Evolutionary conservation across 495 filamentous ascomycete genomes (phyloP).

Genomic region (Tuber indicum): DNA sequence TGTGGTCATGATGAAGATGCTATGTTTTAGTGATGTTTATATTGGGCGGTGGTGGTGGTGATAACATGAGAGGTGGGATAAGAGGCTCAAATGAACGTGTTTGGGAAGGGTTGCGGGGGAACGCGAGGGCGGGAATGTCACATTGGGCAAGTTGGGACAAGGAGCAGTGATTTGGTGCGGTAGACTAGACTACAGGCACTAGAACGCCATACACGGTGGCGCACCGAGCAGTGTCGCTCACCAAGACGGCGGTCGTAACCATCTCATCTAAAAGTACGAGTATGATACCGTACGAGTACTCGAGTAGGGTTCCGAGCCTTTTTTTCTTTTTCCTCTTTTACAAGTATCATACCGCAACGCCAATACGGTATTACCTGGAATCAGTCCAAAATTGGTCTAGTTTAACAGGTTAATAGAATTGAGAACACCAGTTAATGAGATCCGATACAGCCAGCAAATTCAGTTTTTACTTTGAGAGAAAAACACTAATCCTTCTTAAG

Average conservation of each 20-base stretch:
- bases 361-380: no score
- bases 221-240: neutral
- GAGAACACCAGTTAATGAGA: no score
- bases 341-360: no score
- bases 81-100: neutral
- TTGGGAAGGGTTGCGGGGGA: neutral
- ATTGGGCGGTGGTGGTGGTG: neutral
- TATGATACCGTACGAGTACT: no score
- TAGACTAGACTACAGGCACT: neutral
- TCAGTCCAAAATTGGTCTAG: no score
- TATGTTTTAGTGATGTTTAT: constrained; percentile 1
- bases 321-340: neutral
- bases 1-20: constrained; percentile 26
- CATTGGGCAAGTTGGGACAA: neutral
- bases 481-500: no score
- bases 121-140: neutral
- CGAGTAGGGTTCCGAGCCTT: neutral
- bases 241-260: neutral
- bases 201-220: neutral
- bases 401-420: no score
- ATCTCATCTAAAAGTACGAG: neutral
- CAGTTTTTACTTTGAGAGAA: no score
- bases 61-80: neutral
- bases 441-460: no score
- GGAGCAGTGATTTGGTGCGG: neutral